Conservation (phyloP, 2,329 filamentous ascomycete genomes). For the Gaeumannomyces sp. region DNA sequence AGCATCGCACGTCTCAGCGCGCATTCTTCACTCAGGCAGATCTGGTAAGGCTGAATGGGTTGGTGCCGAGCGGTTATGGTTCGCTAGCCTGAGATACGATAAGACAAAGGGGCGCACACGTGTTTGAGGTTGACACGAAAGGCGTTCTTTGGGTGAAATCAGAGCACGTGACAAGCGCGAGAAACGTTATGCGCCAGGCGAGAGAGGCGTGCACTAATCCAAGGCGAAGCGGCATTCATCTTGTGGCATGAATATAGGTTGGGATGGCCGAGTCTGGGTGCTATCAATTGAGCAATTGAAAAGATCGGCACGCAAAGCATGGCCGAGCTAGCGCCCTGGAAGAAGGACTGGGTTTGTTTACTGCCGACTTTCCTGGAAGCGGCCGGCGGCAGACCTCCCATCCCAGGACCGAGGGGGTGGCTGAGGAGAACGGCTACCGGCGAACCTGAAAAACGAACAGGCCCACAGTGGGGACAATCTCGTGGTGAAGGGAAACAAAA, state of each 20-base stretch:
- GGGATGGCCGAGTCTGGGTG: no score
- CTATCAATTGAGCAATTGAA: no score
- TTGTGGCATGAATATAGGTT: no score
- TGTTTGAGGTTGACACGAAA: neutral
- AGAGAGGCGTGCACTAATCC: no score
- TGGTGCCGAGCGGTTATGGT: neutral
- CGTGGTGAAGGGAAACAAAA: neutral
- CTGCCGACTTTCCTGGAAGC: neutral
- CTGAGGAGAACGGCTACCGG: neutral
- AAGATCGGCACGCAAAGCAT: no score
- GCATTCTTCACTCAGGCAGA: neutral
- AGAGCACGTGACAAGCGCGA: neutral
- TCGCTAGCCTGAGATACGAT: neutral
- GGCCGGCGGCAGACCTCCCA: no score
- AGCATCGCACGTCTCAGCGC: neutral
- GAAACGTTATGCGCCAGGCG: neutral
- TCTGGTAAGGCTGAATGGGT: neutral
- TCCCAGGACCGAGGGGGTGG: neutral
- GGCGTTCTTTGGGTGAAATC: neutral
- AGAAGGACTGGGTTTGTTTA: neutral
- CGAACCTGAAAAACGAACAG: neutral
- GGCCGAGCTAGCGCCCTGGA: no score
- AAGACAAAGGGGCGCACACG: neutral
- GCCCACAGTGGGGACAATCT: neutral
- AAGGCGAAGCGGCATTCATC: no score